These are phyloP conservation scores for Dillenia suffruticosa DNA, from an alignment of 164 flowering plant species.

Conservation along the genomic window DNA sequence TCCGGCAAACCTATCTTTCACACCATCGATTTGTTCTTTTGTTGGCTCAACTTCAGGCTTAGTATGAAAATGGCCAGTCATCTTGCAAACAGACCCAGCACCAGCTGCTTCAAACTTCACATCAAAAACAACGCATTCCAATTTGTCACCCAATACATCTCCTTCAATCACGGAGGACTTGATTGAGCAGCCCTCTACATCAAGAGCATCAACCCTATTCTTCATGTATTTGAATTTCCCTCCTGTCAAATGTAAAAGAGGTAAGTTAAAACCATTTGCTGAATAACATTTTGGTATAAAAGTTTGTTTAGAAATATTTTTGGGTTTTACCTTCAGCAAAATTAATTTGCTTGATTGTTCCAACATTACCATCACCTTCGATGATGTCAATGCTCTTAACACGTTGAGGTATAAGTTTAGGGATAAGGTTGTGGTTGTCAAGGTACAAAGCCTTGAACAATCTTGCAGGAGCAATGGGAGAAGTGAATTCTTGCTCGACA, in stretches of 20 bases:
- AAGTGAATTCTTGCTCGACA: slow-evolving; percentile 12
- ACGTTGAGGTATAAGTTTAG: slow-evolving; percentile 22
- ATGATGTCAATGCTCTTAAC: slow-evolving; percentile 12
- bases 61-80: slow-evolving; percentile 4
- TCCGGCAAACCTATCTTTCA: not conserved
- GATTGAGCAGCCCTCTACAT: slow-evolving; percentile 6
- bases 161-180: slow-evolving; percentile 13
- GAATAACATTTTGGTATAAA: no score
- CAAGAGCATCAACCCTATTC: slow-evolving; percentile 9
- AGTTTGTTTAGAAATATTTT: not conserved
- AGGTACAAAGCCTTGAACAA: slow-evolving; percentile 29
- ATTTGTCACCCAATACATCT: slow-evolving; percentile 1
- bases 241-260: not conserved
- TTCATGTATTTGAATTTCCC: slow-evolving; percentile 7
- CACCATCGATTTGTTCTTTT: not conserved
- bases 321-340: slow-evolving; percentile 20
- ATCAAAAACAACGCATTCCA: slow-evolving; percentile 9
- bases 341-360: slow-evolving; percentile 24
- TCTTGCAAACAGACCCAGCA: slow-evolving; percentile 10
- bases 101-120: slow-evolving; percentile 7
- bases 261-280: not conserved
- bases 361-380: slow-evolving; percentile 31
- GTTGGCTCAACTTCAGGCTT: not conserved
- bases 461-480: slow-evolving; percentile 17
- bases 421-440: slow-evolving; percentile 24